Evolutionary conservation across 2,329 filamentous ascomycete species (phyloP), one percentile per base, ranked within the genome.

Genomic region (Xylaria sp.): DNA sequence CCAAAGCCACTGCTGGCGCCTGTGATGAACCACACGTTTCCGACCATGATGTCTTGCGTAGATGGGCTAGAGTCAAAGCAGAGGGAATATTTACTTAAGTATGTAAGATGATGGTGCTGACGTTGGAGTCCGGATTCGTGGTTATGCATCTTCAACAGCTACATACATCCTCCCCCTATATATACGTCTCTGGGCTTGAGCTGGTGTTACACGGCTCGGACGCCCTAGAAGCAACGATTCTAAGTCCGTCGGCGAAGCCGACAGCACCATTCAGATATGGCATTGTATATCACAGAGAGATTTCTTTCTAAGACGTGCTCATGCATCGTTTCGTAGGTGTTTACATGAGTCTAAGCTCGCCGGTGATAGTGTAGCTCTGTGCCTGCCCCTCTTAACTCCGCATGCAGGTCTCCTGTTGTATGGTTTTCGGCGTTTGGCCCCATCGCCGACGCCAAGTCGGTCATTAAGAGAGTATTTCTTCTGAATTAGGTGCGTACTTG

Each of bases 1-100:
- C 87, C 87, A 68, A 88, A 84, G 60, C 87, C 86, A 20, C 82
- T 85, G 25, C 84, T 85, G 55, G 82, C 82, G 32, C 84, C 86
- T 12, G 83, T 84, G 74, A 88, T 84, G 77, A 89, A 83, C 86
- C 87, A 88, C 37, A 86, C 81, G 54, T 77, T 78, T 51, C 58
- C 46, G 13, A 68, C 34, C 70, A 72, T 72, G 44, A 8, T 69
- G 55, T 32, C 4, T 48, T 54, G 25, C 9, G 10, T 65, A 34
- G 23, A 18, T 54, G 37, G 5, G 13, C 13, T 54, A 2, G 20
- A 37, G 3, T 66, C 10, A 25, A 44, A 18, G 32, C 48, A 15
- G 15, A 32, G 23, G 6, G 44, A 57, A 15, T 48, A 28, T 46
- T 54, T 10, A 44, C 54, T 46, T 28, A 18, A 39, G 20, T 10